A percentile compares a stretch with the other conserved stretches of the same genome.
These are phyloP conservation scores for Selenicereus undatus DNA, from an alignment of 148 eudicot genomes.

Conservation along the genomic window DNA sequence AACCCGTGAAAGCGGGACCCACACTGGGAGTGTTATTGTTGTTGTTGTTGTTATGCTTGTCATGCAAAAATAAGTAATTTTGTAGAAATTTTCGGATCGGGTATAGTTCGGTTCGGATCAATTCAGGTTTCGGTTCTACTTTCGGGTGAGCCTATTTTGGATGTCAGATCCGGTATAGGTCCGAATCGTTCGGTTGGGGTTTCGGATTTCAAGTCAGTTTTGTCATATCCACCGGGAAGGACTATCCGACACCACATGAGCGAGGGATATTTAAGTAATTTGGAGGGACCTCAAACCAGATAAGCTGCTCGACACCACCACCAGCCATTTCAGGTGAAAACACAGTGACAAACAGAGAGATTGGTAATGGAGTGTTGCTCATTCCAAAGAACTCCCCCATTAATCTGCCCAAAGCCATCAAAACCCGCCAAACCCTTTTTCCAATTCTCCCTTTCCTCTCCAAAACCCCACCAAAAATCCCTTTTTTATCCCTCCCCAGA, in stretches of 20 bases:
- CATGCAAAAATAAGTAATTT: too few relatives aligned
- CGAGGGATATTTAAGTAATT: constrained; percentile 12
- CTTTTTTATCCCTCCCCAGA: constrained; percentile 11
- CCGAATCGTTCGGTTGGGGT: too few relatives aligned
- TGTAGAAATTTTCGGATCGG: too few relatives aligned
- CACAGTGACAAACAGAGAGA: background rate
- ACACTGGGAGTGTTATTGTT: too few relatives aligned
- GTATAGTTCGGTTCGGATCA: too few relatives aligned
- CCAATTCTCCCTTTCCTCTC: constrained; percentile 21
- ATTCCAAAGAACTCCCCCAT: constrained; percentile 20
- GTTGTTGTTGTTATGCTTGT: too few relatives aligned
- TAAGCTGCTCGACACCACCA: constrained; percentile 13
- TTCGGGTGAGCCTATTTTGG: too few relatives aligned
- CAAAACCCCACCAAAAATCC: constrained; percentile 16
- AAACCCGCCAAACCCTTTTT: constrained; percentile 26
- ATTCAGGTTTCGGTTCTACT: too few relatives aligned
- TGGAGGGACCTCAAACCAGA: constrained; percentile 9
- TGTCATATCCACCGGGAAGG: too few relatives aligned
- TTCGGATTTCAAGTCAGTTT: too few relatives aligned
- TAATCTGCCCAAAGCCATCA: constrained; percentile 14
- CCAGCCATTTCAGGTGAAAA: constrained; percentile 3
- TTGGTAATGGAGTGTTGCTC: constrained; percentile 28
- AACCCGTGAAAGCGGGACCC: too few relatives aligned
- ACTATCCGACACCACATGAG: background rate
- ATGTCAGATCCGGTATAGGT: too few relatives aligned